phyloP scores from a whole-genome alignment of 345 rosid genomes.

The Reutealis trisperma region DNA sequence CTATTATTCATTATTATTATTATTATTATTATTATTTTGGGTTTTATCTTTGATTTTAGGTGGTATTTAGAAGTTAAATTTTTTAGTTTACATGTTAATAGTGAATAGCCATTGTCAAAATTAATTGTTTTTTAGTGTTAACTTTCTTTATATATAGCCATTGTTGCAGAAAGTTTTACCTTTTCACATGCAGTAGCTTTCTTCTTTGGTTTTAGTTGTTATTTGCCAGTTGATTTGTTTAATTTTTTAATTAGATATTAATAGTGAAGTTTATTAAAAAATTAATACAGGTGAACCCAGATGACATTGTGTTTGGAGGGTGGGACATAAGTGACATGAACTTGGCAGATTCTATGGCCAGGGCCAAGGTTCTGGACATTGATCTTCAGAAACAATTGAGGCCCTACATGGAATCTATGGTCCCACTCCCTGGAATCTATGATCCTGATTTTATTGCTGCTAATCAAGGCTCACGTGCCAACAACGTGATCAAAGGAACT shows the following conservation, averaged over 20 bases:
- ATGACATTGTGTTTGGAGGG: slow-evolving; percentile 90
- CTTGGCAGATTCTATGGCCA: slow-evolving; percentile 96
- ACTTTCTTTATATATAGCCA: too few relatives aligned
- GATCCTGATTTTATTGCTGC: slow-evolving; percentile 97
- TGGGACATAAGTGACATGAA: slow-evolving; percentile 99
- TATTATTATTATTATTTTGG: background rate
- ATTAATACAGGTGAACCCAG: slow-evolving; percentile 73
- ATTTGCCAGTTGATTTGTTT: background rate
- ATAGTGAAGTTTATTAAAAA: background rate
- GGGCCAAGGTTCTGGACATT: slow-evolving; percentile 86
- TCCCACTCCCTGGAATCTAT: slow-evolving; percentile 91
- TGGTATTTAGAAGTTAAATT: too few relatives aligned
- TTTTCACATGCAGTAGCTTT: background rate
- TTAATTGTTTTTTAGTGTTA: too few relatives aligned
- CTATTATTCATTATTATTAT: background rate
- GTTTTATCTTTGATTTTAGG: background rate
- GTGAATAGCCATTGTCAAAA: background rate
- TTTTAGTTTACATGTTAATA: background rate
- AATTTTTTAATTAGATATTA: background rate
- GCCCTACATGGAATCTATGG: slow-evolving; percentile 93
- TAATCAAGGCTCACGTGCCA: slow-evolving; percentile 90
- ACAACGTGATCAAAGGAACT: slow-evolving; percentile 79
- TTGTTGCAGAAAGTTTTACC: too few relatives aligned
- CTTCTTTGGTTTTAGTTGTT: background rate
- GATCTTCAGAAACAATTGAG: slow-evolving; percentile 92